These are phyloP conservation scores for Moesziomyces antarcticus DNA, from an alignment of 1,284 basidiomycete genomes.

Conservation along the genomic window DNA sequence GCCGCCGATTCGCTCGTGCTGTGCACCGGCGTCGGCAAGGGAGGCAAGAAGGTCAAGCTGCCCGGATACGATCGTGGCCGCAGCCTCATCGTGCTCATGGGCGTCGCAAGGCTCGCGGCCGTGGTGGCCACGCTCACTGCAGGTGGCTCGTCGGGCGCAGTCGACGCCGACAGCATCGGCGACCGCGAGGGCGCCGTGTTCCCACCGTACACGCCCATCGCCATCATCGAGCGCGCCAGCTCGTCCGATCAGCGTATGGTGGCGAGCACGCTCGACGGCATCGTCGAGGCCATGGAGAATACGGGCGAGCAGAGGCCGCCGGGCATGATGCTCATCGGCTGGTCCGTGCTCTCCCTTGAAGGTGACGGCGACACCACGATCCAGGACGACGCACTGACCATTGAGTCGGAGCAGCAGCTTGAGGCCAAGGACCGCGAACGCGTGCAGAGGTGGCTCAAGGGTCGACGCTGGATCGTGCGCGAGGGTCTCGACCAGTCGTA, in stretches of 20 bases:
- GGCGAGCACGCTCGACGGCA: slow-evolving; percentile 79
- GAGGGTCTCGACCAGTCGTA: slow-evolving; percentile 57
- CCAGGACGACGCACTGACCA: slow-evolving; percentile 68
- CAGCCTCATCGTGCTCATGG: slow-evolving; percentile 90
- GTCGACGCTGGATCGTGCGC: slow-evolving; percentile 40
- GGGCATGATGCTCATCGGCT: slow-evolving; percentile 94
- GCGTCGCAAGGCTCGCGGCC: slow-evolving; percentile 83
- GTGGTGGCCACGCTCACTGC: slow-evolving; percentile 76
- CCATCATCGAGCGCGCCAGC: slow-evolving; percentile 90
- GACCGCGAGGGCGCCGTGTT: slow-evolving; percentile 73
- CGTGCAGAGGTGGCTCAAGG: slow-evolving; percentile 49
- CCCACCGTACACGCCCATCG: slow-evolving; percentile 83
- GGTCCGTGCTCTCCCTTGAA: slow-evolving; percentile 75
- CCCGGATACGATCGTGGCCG: slow-evolving; percentile 86
- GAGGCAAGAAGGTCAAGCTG: slow-evolving; percentile 83
- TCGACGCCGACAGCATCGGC: slow-evolving; percentile 48
- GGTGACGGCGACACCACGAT: slow-evolving; percentile 71
- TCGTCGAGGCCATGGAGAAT: slow-evolving; percentile 78
- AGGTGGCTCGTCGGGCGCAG: slow-evolving; percentile 4
- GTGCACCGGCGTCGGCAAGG: slow-evolving; percentile 91
- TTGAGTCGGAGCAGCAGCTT: slow-evolving; percentile 9
- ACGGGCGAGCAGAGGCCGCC: slow-evolving; percentile 89
- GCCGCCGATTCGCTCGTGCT: slow-evolving; percentile 87
- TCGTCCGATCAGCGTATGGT: slow-evolving; percentile 91
- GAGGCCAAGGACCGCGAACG: slow-evolving; percentile 34